Base-by-base conservation (phyloP, 192 early-diverging fungal species). In the Coemansia sp. region DNA sequence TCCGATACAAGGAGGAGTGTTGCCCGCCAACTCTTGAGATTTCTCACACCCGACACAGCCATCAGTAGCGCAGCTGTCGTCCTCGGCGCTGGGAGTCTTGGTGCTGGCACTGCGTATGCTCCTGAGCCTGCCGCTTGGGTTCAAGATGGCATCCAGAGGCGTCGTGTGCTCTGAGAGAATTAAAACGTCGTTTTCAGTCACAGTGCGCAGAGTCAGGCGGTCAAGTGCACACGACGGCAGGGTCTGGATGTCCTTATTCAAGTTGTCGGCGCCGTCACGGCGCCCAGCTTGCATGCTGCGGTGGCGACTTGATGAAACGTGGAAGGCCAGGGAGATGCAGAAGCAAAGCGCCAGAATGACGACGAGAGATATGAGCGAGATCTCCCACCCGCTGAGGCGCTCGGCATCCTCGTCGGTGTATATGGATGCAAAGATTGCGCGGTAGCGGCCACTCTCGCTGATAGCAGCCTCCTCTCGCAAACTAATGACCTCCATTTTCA, bases 391-490 rank as follows among this genome's bases (percentile, higher is more conserved):
- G 31, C 70, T 78, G 46, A 83, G 56, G 24, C 47, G 62, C 49
- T 76, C 79, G 41, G 27, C 29, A 17, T 76, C 74, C 14, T 70
- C 74, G 3, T 65, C 70, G 3, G 67, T 35, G 25, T 70, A 76
- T n/a, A 82, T 65, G 29, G 79, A 76, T 0, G 71, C 79, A 70
- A 82, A 82, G 9, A 82, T 82, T 12, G 79, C 79, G 7, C 79
- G 70, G 14, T 57, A 66, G 22, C 65, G 74, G 41, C 47, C 49
- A 12, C 22, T 47, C 20, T 64, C 36, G 29, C n/a, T 27, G 59
- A 59, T 67, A 19, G 40, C 36, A 8, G 71, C 37, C 15, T 82
- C 79, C 11, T 73, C 67, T 0, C 45, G 67, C 43, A 82, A 19
- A 14, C 67, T 68, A 2, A 60, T 35, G 2, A 70, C 62, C 57